Base-by-base conservation (phyloP, 768 basidiomycete genomes). In the Aureoboletus auriporus region DNA sequence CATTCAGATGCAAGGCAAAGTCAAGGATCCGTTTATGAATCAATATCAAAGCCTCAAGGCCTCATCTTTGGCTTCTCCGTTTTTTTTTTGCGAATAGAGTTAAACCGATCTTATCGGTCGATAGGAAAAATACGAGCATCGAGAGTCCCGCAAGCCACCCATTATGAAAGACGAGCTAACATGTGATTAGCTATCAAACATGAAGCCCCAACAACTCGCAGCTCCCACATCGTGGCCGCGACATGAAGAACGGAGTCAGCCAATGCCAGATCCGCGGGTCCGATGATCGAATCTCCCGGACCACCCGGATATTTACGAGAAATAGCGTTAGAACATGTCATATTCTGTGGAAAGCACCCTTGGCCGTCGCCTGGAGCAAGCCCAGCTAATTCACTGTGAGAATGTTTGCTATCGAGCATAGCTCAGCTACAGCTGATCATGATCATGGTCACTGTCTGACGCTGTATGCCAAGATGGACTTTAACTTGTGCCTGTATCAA, bases 211-310 rank as follows among this genome's bases (percentile, higher is more conserved):
- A 16, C 27, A 14, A 27, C 33, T 12, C n/a, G n/a, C 20, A 41
- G 23, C 20, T 40, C 62, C 36, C 50, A 75, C 74, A 26, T 75
- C 69, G 46, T 75, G 71, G 0, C 71, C 75, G 2, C 58, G 61
- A 44, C 71, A 74, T 1, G 75, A 68, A 6, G 12, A 39, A 7
- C 71, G 63, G 35, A n/a, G 28, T 74, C 75, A 77, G 4, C 76
- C 76, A 56, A 73, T 53, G 4, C 71, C 73, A 52, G 76, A 78
- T 6, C 64, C 70, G 2, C n/a, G n/a, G n/a, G n/a, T n/a, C n/a
- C n/a, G n/a, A 35, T 10, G 35, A 72, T 53, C 1, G 74, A 71
- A 0, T 53, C 14, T 14, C 55, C 55, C 1, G 57, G 43, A 31
- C 53, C 26, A 5, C 6, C 5, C 1, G 58, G 47, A 12, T 55